These are phyloP conservation scores for Ottelia alismoides DNA, from an alignment of 106 monocot species.

Conservation along the genomic window DNA sequence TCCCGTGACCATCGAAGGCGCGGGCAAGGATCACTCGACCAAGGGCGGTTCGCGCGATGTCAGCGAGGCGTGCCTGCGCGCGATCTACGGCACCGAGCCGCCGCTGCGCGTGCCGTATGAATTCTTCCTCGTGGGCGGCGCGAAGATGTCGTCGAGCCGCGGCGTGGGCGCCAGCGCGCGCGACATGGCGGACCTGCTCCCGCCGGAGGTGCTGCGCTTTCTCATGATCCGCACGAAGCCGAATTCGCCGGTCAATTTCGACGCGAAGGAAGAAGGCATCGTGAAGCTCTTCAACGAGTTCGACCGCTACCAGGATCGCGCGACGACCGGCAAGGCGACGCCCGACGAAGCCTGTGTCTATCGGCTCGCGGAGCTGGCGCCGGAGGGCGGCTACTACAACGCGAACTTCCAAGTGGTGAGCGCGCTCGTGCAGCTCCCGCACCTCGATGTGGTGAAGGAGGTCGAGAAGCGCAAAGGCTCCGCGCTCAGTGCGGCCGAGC, in stretches of 20 bases:
- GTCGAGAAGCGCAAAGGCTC: neutral
- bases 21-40: neutral
- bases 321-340: neutral
- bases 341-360: neutral
- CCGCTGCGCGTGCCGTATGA: neutral
- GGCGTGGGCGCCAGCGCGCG: neutral
- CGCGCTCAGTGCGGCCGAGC: neutral
- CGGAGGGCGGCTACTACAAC: neutral
- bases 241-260: neutral
- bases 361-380: neutral
- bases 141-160: neutral
- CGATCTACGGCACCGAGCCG: neutral
- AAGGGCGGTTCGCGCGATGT: neutral
- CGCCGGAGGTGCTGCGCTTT: neutral
- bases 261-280: neutral
- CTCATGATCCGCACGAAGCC: neutral
- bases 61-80: neutral
- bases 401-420: neutral
- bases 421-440: neutral
- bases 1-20: neutral
- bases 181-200: neutral
- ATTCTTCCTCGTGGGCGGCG: neutral
- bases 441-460: neutral
- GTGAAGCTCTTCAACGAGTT: neutral
- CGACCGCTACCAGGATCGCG: neutral